A percentile compares a stretch with the other conserved stretches of the same genome.
Conservation (phyloP, 257 asterid genomes). For the Penstemon eatonii region DNA sequence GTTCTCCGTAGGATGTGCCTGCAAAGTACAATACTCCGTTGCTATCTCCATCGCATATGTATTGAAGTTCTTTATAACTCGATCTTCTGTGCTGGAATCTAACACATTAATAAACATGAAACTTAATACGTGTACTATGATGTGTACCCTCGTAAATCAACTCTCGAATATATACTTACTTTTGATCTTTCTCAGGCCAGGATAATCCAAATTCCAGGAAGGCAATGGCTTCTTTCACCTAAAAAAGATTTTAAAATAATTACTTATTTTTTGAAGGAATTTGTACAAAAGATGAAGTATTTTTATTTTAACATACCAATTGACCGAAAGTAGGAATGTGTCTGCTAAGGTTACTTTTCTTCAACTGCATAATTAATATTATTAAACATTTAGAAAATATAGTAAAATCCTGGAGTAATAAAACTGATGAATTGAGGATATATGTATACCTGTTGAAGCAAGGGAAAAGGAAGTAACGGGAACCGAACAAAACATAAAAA, state of each 20-base stretch:
- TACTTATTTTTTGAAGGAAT: slow-evolving; percentile 5
- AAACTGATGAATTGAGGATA: slow-evolving; percentile 6
- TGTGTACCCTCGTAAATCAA: neutral
- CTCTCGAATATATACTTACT: slow-evolving; percentile 44
- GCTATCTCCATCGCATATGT: slow-evolving; percentile 92
- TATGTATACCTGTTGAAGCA: slow-evolving; percentile 61
- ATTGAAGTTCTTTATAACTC: slow-evolving; percentile 90
- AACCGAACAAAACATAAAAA: slow-evolving; percentile 69
- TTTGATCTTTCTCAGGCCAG: slow-evolving; percentile 44
- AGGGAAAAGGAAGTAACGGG: slow-evolving; percentile 61
- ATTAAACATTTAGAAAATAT: slow-evolving; percentile 21
- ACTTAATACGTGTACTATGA: neutral
- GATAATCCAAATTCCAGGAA: slow-evolving; percentile 59
- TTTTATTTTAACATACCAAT: slow-evolving; percentile 50
- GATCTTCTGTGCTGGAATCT: slow-evolving; percentile 84
- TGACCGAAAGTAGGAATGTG: slow-evolving; percentile 48
- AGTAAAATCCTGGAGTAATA: neutral
- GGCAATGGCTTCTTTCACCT: slow-evolving; percentile 78
- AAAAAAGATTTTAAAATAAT: slow-evolving; percentile 12
- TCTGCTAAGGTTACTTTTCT: slow-evolving; percentile 63
- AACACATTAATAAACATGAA: slow-evolving; percentile 29
- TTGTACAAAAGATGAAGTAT: slow-evolving; percentile 20
- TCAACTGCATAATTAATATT: slow-evolving; percentile 57
- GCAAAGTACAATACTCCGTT: slow-evolving; percentile 89
- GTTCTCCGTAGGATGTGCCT: slow-evolving; percentile 92